Evolutionary conservation across 345 rosid species (phyloP), one percentile per base, ranked within the genome.

Genomic region (Bruguiera sexangula): DNA sequence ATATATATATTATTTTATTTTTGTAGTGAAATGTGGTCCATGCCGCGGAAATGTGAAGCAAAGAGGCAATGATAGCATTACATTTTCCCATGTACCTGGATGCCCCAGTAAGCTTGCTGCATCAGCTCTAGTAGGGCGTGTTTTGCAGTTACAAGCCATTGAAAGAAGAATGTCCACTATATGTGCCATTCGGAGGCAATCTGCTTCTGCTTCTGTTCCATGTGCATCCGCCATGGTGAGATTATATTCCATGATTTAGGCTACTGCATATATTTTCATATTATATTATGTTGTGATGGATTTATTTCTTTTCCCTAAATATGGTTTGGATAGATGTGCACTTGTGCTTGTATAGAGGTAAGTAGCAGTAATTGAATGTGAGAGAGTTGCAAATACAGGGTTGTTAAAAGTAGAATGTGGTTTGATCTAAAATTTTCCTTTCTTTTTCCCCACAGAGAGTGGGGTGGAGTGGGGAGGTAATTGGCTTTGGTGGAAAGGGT

Each of bases 141-240:
- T 75, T 36, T 62, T 65, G 24, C 53, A 63, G 60, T 74, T 67
- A 66, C 69, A 71, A 46, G 48, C 79, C 26, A 8, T 52, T 75
- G 60, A 18, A 43, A 62, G 69, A 53, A 65, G 71, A 70, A 70
- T 29, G 6, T 59, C 66, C 22, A 11, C 43, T 27, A 62, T 20
- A 10, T 55, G n/a, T 62, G 63, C 79, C 39, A 60, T 46, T 61
- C 72, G 62, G 34, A 62, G 64, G 63, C 77, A 61, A 36, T 78
- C 55, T 65, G 72, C 77, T 71, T 78, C 55, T 65, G 74, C 77
- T 71, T 79, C 77, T 62, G 16, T 80, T 51, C 69, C 69, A 60
- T 82, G 79, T 39, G 73, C 71, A 61, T 69, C 81, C 24, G 76
- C 85, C 65, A 26, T 68, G 66, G 89, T 85, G 78, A 72, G 81